Evolutionary conservation across 2,329 filamentous ascomycete genomes (phyloP).

Genomic region (Curvularia eragrostidis): DNA sequence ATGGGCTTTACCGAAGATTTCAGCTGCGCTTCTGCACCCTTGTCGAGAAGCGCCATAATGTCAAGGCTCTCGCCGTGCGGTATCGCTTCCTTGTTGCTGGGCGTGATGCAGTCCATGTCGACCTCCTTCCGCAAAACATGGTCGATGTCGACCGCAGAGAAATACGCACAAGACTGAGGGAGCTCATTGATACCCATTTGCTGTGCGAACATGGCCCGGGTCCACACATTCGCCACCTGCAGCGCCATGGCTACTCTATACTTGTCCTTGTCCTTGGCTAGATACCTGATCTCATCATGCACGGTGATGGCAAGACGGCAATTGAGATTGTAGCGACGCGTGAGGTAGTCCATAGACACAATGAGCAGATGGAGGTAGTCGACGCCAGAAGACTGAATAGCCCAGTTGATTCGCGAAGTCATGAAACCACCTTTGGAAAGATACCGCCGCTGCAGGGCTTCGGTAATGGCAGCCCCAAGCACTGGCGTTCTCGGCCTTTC

Average conservation of each 20-base stretch:
- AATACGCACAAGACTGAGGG: conserved; percentile 92
- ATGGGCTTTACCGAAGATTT: conserved; percentile 69
- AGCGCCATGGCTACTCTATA: conserved; percentile 92
- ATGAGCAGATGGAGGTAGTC: conserved; percentile 96
- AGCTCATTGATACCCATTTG: conserved; percentile 96
- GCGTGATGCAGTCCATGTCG: conserved; percentile 95
- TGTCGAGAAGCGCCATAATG: conserved; percentile 77
- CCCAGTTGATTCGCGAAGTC: conserved; percentile 98
- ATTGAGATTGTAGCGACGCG: conserved; percentile 80
- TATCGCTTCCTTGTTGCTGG: conserved; percentile 80
- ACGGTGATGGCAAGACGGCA: conserved; percentile 92
- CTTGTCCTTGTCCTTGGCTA: conserved; percentile 83
- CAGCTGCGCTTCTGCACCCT: conserved; percentile 71
- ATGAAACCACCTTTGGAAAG: conserved; percentile 91
- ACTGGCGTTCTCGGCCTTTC: conserved; percentile 89
- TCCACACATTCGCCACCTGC: conserved; percentile 95
- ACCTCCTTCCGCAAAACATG: conserved; percentile 97
- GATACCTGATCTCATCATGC: conserved; percentile 95
- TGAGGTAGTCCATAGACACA: conserved; percentile 91
- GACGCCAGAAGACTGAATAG: conserved; percentile 95
- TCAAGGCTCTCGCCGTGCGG: conserved; percentile 86
- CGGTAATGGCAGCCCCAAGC: conserved; percentile 91
- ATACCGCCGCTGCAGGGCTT: conserved; percentile 87
- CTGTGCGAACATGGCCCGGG: conserved; percentile 94
- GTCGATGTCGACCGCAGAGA: conserved; percentile 94